Evolutionary conservation across 2,329 filamentous ascomycete genomes (phyloP), one percentile per base, ranked within the genome.

Genomic region (Monosporascus sp.): DNA sequence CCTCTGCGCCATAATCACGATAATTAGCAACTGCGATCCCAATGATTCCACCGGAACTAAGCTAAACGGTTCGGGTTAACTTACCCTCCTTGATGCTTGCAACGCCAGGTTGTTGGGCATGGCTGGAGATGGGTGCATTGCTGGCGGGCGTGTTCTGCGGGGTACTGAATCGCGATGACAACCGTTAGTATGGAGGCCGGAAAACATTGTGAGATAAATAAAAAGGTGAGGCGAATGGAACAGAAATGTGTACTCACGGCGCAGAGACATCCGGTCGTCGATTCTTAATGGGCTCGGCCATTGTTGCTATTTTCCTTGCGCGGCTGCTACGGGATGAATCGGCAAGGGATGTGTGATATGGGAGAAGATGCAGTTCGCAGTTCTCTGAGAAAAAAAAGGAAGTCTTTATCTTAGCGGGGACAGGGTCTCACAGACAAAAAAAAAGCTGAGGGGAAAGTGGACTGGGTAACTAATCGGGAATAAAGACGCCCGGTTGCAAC

Each of bases 141-240:
- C 86, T 91, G 63, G 91, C 88, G 64, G 94, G 94, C 53, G 94
- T 99, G 80, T 99, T 99, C 78, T 99, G 94, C 69, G 94, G 94
- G 69, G 94, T 99, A 68, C 94, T 97, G 74, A 65, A 68, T 68
- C 69, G 71, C 57, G 58, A 71, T 64, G 72, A 66, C 70, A 69
- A 68, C 51, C 16, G 53, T 59, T 49, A 59, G 67, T 62, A 58
- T 60, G 52, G 56, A 52, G 49, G 50, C 52, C 53, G 55, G 9
- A 41, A n/a, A n/a, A 19, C 11, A 2, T 16, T n/a, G 5, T 20
- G 36, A 41, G 34, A 51, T 31, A 34, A 50, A 50, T 50, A 48
- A 47, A 26, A 58, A 43, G 53, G 44, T 52, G 19, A 45, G 48
- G 47, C 41, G 54, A 55, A 45, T 44, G 40, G 31, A 43, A 52